Evolutionary conservation across 331 rosid genomes (phyloP), one percentile per base, ranked within the genome.

Genomic region (Phaseolus coccineus): DNA sequence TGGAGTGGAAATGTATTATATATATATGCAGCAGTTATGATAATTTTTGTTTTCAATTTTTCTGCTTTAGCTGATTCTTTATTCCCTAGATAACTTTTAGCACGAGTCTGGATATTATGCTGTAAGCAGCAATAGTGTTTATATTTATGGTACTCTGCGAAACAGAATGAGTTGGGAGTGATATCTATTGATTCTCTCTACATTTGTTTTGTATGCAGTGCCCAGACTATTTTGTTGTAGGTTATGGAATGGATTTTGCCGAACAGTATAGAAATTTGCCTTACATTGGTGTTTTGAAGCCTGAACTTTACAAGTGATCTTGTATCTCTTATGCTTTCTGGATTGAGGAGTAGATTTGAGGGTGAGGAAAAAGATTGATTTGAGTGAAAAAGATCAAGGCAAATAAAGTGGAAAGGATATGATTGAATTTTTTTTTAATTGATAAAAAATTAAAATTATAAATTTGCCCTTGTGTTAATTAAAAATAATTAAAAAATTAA

Each of bases 201-300:
- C 71, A 57, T 28, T 14, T 42, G 58, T 79, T 27, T 59, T 53
- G 75, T 73, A 52, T 80, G 88, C 97, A 94, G 98, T 93, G 97
- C 71, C 94, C 97, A 58, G 89, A 95, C 77, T 74, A 68, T 59
- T 93, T 95, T 83, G 96, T 95, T 7, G 99, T 95, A 76, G 99
- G 99, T n/a, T 95, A 93, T 33, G 98, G 99, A 50, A 76, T 95
- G 97, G 98, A 95, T 84, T 91, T 77, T 63, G 93, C 90, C 0
- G 97, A 95, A 80, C n/a, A 78, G 1, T 95, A 95, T 67, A 88
- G 98, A 86, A 92, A 92, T 85, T 83, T 95, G 81, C 97, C 98
- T 24, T 91, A 91, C 80, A 57, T 95, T 61, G 97, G 99, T 37
- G 92, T 95, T 69, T 76, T 95, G 93, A 95, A 91, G 89, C 91